Evolutionary conservation across 2,329 filamentous ascomycete genomes (phyloP).

Genomic region (Thelonectria discophora): DNA sequence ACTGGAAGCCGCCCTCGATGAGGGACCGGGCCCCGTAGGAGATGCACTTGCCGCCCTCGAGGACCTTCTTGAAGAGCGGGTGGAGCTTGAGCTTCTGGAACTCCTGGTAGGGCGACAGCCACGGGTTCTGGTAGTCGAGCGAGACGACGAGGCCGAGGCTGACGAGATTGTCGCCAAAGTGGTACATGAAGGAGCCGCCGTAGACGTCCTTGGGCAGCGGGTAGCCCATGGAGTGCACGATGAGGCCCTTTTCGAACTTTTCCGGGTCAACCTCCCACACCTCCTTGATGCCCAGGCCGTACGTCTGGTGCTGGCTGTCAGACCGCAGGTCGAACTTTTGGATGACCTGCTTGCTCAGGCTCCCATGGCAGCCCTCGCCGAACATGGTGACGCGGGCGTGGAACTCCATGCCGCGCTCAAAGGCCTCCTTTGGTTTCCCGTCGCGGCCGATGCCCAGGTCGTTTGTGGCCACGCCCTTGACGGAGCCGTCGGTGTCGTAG

Average conservation of each 20-base stretch:
- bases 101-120: conserved; percentile 93
- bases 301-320: conserved; percentile 93
- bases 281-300: conserved; percentile 93
- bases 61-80: conserved; percentile 82
- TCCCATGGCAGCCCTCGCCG: conserved; percentile 94
- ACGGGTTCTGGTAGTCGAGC: conserved; percentile 95
- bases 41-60: conserved; percentile 98
- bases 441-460: conserved; percentile 85
- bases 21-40: conserved; percentile 93
- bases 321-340: conserved; percentile 91
- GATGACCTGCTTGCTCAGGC: conserved; percentile 91
- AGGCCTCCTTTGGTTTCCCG: conserved; percentile 87
- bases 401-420: conserved; percentile 98
- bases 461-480: conserved; percentile 94
- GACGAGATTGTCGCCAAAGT: conserved; percentile 97
- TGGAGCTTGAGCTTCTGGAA: conserved; percentile 99
- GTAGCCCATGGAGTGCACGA: conserved; percentile 92
- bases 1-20: conserved; percentile 96
- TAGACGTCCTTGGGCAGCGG: conserved; percentile 89
- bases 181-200: conserved; percentile 99
- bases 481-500: conserved; percentile 85
- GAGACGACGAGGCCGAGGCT: conserved; percentile 91
- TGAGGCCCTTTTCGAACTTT: conserved; percentile 87
- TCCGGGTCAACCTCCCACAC: conserved; percentile 96
- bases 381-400: conserved; percentile 92